Conservation (phyloP, 2,329 filamentous ascomycete genomes). For the Acrocalymma vagum region DNA sequence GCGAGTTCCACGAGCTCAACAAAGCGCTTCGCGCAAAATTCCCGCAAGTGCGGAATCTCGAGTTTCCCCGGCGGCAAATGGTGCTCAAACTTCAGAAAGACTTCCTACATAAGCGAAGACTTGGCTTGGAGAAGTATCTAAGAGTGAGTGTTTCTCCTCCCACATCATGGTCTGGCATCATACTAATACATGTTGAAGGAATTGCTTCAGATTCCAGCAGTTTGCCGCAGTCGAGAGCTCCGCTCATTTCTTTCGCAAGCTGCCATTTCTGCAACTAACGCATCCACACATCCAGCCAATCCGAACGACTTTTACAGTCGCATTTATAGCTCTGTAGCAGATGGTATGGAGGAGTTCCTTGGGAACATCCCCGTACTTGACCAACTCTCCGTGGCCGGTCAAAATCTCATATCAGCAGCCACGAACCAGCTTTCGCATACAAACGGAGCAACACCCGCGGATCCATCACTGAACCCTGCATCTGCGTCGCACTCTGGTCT, state of each 20-base stretch:
- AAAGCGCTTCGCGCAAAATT: constrained; percentile 87
- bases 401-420: constrained; percentile 84
- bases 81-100: constrained; percentile 97
- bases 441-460: constrained; percentile 25
- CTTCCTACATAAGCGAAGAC: constrained; percentile 87
- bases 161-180: background rate
- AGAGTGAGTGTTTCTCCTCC: constrained; percentile 30
- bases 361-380: constrained; percentile 96
- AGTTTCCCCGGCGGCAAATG: constrained; percentile 90
- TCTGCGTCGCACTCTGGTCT: constrained; percentile 56
- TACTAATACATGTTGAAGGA: constrained; percentile 55
- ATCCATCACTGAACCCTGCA: constrained; percentile 15
- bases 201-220: constrained; percentile 85
- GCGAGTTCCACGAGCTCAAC: constrained; percentile 95
- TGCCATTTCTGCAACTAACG: constrained; percentile 74
- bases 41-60: constrained; percentile 84
- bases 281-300: constrained; percentile 70
- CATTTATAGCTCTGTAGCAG: constrained; percentile 94
- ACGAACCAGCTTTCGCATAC: constrained; percentile 58
- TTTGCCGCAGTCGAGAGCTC: constrained; percentile 91
- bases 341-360: constrained; percentile 97
- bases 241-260: constrained; percentile 90
- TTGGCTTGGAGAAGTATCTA: constrained; percentile 86
- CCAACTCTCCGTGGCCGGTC: constrained; percentile 89
- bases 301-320: constrained; percentile 84